Base-by-base conservation (phyloP, 2,329 filamentous ascomycete genomes). In the Rutstroemia sydowiana region DNA sequence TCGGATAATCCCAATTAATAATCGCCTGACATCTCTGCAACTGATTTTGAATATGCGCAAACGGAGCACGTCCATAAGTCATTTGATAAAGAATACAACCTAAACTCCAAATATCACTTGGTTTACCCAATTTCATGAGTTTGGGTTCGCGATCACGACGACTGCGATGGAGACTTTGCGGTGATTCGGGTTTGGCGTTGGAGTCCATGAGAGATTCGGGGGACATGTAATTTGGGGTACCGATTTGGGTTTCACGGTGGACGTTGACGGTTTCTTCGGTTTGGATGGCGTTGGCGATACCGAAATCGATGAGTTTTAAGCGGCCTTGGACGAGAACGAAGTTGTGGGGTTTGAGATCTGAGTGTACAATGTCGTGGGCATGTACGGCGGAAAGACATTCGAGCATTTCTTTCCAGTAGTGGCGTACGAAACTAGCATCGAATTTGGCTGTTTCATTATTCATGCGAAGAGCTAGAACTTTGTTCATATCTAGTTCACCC, bases 341-440 rank as follows among this genome's bases (percentile, higher is more conserved):
- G 68, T 98, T 98, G 62, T 91, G 91, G 0, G 93, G 93, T 69
- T 98, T 98, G 34, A 98, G 76, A 66, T 98, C 93, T 0, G 90
- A 95, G 70, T 98, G 93, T 3, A 98, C 93, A 57, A 98, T 91
- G 65, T 96, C 90, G 66, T 85, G 78, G 11, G 86, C 80, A 66
- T 98, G 93, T 1, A 98, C 90, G 0, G 92, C 82, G 60, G 88
- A 81, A 5, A 98, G 82, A 66, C 93, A 97, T 68, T 95, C 90
- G 16, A 98, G 83, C 93, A 98, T 98, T 71, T 98, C 93, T 69
- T 95, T 93, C 93, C 93, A 98, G 74, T 95, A 95, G 70, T 88
- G 95, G n/a, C 93, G 86, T 11, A 93, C 89, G 68, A 97, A 96
- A 48, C 86, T 87, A 1, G 88, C 78, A 65, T 98, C 93, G 55